Percentiles rank a stretch among this genome's conserved stretches.
Conservation (phyloP, 73 alveolate species). For the Diophrys appendiculata region DNA sequence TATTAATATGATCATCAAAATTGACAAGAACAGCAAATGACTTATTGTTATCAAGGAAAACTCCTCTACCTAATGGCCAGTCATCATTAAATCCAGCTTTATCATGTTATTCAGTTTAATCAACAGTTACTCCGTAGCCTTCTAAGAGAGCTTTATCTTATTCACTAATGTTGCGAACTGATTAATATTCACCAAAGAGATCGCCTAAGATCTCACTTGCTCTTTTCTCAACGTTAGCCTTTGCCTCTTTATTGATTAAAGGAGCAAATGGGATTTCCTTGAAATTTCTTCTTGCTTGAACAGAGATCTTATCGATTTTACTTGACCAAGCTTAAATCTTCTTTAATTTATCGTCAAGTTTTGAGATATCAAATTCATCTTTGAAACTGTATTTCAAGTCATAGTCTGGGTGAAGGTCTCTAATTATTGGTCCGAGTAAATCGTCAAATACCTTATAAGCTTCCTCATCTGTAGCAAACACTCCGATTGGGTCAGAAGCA, state of each 20-base stretch:
- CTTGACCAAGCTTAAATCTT: slow-evolving; percentile 1
- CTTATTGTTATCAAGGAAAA: slow-evolving; percentile 44
- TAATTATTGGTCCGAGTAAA: slow-evolving; percentile 43
- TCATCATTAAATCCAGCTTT: slow-evolving; percentile 70
- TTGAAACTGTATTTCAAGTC: slow-evolving; percentile 38
- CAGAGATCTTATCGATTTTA: slow-evolving; percentile 21
- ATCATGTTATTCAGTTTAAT: slow-evolving; percentile 32
- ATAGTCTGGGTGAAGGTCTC: slow-evolving; percentile 46
- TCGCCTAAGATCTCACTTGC: slow-evolving; percentile 56
- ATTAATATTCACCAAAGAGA: slow-evolving; percentile 52
- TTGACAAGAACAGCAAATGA: slow-evolving; percentile 53
- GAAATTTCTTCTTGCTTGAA: slow-evolving; percentile 57
- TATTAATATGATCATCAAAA: slow-evolving; percentile 62
- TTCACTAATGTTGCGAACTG: slow-evolving; percentile 28
- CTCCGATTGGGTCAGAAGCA: slow-evolving; percentile 41
- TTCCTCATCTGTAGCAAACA: slow-evolving; percentile 62
- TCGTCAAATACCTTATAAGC: slow-evolving; percentile 48
- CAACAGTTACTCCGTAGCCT: slow-evolving; percentile 38
- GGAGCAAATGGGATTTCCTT: slow-evolving; percentile 64
- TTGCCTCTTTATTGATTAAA: slow-evolving; percentile 51
- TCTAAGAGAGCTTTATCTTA: slow-evolving; percentile 22
- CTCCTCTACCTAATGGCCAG: slow-evolving; percentile 74
- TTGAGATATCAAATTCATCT: slow-evolving; percentile 30
- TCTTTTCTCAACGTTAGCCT: slow-evolving; percentile 54
- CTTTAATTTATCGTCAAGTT: slow-evolving; percentile 12